phyloP scores from a whole-genome alignment of 2,329 filamentous ascomycete species.

The Cytospora chrysosperma region DNA sequence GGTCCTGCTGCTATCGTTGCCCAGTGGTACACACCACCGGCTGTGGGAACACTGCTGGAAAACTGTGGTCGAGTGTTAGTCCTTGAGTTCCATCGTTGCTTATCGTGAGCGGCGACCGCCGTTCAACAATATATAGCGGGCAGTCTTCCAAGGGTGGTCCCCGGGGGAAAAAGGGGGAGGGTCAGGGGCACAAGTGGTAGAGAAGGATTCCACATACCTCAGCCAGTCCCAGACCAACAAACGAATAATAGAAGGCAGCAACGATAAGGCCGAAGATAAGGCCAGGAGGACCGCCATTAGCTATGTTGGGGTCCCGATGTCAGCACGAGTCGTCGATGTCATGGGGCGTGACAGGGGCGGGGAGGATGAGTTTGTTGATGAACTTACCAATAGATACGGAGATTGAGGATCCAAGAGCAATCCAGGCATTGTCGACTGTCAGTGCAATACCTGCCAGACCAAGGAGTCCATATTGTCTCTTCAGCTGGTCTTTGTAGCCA shows the following conservation, averaged over 20 bases:
- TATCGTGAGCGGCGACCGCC: background rate
- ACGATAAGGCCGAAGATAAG: slow-evolving; percentile 44
- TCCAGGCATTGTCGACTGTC: slow-evolving; percentile 65
- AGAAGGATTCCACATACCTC: slow-evolving; percentile 33
- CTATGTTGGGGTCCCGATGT: slow-evolving; percentile 26
- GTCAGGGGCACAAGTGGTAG: background rate
- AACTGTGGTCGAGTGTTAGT: slow-evolving; percentile 44
- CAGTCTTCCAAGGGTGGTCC: background rate
- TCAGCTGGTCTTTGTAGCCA: slow-evolving; percentile 62
- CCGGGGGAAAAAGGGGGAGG: background rate
- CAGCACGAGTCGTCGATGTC: slow-evolving; percentile 12
- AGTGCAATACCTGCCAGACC: slow-evolving; percentile 59
- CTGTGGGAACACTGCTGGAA: slow-evolving; percentile 60
- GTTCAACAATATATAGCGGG: background rate
- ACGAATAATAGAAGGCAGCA: slow-evolving; percentile 43
- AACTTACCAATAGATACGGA: slow-evolving; percentile 47
- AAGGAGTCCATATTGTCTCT: slow-evolving; percentile 60
- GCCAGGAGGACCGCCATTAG: slow-evolving; percentile 43
- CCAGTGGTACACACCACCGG: slow-evolving; percentile 62
- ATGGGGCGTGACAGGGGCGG: background rate
- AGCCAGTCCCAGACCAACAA: slow-evolving; percentile 42
- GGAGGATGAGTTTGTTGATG: no score
- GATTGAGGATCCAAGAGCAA: slow-evolving; percentile 61
- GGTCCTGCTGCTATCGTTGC: slow-evolving; percentile 57
- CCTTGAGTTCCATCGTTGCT: slow-evolving; percentile 29